Base-by-base conservation (phyloP, 768 basidiomycete species). In the Cystobasidium ongulense region DNA sequence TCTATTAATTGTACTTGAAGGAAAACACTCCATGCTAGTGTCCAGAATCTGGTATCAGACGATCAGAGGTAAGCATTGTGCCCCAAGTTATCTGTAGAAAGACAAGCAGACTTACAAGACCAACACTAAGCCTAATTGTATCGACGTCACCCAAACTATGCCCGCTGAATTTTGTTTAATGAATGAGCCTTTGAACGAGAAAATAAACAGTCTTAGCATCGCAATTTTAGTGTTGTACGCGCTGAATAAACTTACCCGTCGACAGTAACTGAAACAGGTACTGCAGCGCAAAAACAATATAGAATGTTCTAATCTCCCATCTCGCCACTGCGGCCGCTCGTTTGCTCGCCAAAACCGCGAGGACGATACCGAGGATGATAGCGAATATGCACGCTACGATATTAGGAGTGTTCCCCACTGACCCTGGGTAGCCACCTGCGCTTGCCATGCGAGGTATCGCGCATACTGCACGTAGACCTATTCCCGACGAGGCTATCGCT, bases 291-390 rank as follows among this genome's bases (percentile, higher is more conserved):
- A 79, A 80, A 46, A 82, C 70, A 5, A 77, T 25, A 35, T 82
- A 79, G 29, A 84, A 75, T 31, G 79, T 65, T 1, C 78, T 72
- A 31, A 82, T 76, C 74, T 84, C 83, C 33, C 77, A 39, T 66
- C 82, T 73, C 0, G 92, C 94, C 41, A 97, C 95, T 21, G 95
- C 95, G 13, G 94, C 95, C 78, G 87, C 88, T 67, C 95, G 83
- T 63, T 87, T 82, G 71, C 85, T 84, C 17, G 87, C 86, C 59
- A 84, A 80, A 36, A 83, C 82, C 46, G 91, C 84, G 50, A 98
- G 84, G 39, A 80, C 80, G 27, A 84, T 75, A n/a, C 87, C 81
- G 77, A 89, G 78, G 33, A 90, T 54, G 74, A 92, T 81, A 78
- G 88, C 88, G 63, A 91, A 78, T n/a, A 84, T 88, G 77, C 91